Conservation (phyloP, 2,329 filamentous ascomycete genomes). For the Calonectria montana region DNA sequence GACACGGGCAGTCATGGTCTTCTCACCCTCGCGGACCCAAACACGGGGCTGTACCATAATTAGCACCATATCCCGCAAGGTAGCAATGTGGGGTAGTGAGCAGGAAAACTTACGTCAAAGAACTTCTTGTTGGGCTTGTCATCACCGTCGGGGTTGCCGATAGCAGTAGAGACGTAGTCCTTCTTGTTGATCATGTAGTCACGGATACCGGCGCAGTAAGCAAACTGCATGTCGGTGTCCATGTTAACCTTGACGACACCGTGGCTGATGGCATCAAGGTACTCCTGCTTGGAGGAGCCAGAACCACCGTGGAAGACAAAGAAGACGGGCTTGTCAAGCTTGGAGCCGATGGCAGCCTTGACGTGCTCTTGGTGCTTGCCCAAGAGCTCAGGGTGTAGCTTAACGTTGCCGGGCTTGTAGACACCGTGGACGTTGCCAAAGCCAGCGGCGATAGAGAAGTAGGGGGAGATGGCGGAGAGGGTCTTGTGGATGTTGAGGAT, state of each 20-base stretch:
- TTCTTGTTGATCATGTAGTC: slow-evolving; percentile 96
- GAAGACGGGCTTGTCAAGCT: slow-evolving; percentile 92
- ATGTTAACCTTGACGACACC: slow-evolving; percentile 99
- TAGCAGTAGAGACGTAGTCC: slow-evolving; percentile 87
- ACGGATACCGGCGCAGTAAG: slow-evolving; percentile 91
- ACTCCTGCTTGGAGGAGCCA: slow-evolving; percentile 91
- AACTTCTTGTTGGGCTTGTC: slow-evolving; percentile 99
- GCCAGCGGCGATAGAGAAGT: slow-evolving; percentile 98
- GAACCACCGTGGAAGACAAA: slow-evolving; percentile 99
- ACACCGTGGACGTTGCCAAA: slow-evolving; percentile 99
- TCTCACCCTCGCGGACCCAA: slow-evolving; percentile 97
- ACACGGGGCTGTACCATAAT: slow-evolving; percentile 75
- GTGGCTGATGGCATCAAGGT: slow-evolving; percentile 85
- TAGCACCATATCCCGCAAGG: neutral
- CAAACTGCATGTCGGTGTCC: slow-evolving; percentile 97
- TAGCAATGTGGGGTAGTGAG: neutral
- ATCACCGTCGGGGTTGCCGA: slow-evolving; percentile 94
- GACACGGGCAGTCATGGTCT: slow-evolving; percentile 90
- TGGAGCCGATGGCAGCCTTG: slow-evolving; percentile 78
- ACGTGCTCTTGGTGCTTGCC: slow-evolving; percentile 96
- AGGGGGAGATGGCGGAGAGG: slow-evolving; percentile 86
- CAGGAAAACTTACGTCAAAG: slow-evolving; percentile 66
- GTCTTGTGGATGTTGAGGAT: slow-evolving; percentile 92
- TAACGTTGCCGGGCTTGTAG: slow-evolving; percentile 98
- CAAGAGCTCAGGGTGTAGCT: slow-evolving; percentile 94